Percentiles rank a stretch among this genome's conserved stretches.
Evolutionary conservation across 345 rosid genomes (phyloP).

Genomic region (Erucastrum elatum): DNA sequence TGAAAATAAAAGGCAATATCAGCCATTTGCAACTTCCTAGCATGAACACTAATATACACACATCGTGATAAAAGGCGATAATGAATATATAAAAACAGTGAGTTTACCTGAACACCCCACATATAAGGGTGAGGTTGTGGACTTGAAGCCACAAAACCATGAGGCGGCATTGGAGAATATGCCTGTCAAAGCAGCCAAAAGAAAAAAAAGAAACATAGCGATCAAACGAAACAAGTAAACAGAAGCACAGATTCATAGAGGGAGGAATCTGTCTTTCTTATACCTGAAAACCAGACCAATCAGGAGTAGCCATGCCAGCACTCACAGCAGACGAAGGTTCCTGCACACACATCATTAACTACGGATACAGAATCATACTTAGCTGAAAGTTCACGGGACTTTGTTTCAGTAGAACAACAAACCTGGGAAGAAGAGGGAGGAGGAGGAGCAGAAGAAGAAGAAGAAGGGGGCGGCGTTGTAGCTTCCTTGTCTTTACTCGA

Average conservation of each 20-base stretch:
- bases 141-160: conserved; percentile 92
- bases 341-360: conserved; percentile 44
- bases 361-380: conserved; percentile 11
- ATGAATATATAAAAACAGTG: background rate
- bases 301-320: conserved; percentile 69
- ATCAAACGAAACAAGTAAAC: conserved; percentile 18
- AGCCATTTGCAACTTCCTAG: background rate
- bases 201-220: conserved; percentile 14
- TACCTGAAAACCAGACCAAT: conserved; percentile 99
- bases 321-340: conserved; percentile 64
- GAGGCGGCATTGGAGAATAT: conserved; percentile 91
- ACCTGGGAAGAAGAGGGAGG: conserved; percentile 68
- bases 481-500: conserved; percentile 71
- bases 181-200: conserved; percentile 50
- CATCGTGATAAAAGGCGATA: background rate
- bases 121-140: conserved; percentile 98
- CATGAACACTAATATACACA: background rate
- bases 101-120: conserved; percentile 99
- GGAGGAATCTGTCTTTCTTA: conserved; percentile 6
- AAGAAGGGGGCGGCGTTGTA: conserved; percentile 52
- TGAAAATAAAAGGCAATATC: background rate
- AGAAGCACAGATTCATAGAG: background rate
- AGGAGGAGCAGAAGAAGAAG: conserved; percentile 42
- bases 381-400: background rate
- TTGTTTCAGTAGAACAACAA: conserved; percentile 11